Conservation (phyloP, 768 basidiomycete genomes). For the Lactifluus volemus region DNA sequence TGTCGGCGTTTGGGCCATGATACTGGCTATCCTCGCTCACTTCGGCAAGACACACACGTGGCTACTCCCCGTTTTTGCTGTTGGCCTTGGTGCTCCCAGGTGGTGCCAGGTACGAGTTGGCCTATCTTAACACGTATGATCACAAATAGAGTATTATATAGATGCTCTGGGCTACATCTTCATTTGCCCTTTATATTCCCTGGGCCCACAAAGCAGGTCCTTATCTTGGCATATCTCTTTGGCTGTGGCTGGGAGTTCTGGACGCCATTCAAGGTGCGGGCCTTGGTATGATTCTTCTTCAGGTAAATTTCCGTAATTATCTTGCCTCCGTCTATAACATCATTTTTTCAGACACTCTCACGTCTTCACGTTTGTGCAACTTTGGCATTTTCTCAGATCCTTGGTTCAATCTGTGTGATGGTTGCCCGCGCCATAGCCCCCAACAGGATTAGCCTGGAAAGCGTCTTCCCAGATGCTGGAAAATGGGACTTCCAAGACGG, state of each 20-base stretch:
- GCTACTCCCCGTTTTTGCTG: slow-evolving; percentile 90
- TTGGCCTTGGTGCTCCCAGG: slow-evolving; percentile 85
- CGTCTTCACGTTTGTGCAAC: slow-evolving; percentile 93
- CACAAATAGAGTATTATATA: slow-evolving; percentile 22
- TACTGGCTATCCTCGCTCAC: slow-evolving; percentile 68
- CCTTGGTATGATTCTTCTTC: slow-evolving; percentile 82
- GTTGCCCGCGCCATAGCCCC: slow-evolving; percentile 86
- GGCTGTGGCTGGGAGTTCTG: slow-evolving; percentile 93
- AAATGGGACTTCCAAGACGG: slow-evolving; percentile 73
- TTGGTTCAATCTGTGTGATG: slow-evolving; percentile 89
- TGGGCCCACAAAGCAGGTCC: slow-evolving; percentile 88
- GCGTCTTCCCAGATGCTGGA: slow-evolving; percentile 86
- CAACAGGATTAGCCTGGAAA: slow-evolving; percentile 77
- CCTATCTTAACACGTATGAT: neutral
- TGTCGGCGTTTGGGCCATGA: slow-evolving; percentile 72
- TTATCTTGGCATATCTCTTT: slow-evolving; percentile 81
- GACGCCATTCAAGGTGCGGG: slow-evolving; percentile 94
- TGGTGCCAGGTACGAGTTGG: slow-evolving; percentile 76
- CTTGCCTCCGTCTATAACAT: neutral
- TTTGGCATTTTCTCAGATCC: slow-evolving; percentile 80
- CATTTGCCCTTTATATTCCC: slow-evolving; percentile 85
- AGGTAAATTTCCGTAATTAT: slow-evolving; percentile 28
- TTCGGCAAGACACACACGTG: slow-evolving; percentile 92
- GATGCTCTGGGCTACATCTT: slow-evolving; percentile 96
- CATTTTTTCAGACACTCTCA: slow-evolving; percentile 57